Conservation (phyloP, 2,329 filamentous ascomycete genomes). For the Amphichorda felina region DNA sequence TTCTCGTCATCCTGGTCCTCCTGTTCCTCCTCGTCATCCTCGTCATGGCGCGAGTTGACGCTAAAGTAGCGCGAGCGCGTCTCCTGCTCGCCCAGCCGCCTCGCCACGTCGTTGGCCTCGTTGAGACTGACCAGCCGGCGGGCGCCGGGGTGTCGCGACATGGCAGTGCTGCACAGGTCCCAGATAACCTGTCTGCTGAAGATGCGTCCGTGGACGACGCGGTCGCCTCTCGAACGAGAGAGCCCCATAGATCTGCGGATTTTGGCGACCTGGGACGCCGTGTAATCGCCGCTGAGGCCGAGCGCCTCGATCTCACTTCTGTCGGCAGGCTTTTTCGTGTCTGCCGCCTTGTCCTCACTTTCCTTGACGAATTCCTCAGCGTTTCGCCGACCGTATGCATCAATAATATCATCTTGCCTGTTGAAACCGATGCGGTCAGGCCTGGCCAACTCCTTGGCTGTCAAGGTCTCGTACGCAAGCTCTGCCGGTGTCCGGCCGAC, state of each 20-base stretch:
- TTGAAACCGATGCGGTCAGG: conserved; percentile 4
- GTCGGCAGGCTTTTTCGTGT: neutral
- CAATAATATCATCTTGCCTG: neutral
- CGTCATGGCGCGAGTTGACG: conserved; percentile 13
- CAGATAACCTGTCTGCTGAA: conserved; percentile 12
- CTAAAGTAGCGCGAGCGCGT: conserved; percentile 22
- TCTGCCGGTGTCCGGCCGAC: conserved; percentile 65
- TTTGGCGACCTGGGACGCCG: conserved; percentile 9
- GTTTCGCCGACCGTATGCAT: neutral
- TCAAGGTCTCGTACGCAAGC: conserved; percentile 44
- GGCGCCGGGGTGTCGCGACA: conserved; percentile 19
- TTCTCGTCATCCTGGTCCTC: conserved; percentile 9
- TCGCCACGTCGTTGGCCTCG: conserved; percentile 47
- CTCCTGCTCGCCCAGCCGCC: conserved; percentile 39
- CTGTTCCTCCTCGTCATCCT: conserved; percentile 13
- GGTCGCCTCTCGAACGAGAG: conserved; percentile 2
- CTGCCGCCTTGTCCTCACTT: neutral
- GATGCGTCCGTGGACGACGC: conserved; percentile 4
- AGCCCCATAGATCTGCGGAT: conserved; percentile 15
- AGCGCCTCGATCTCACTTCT: conserved; percentile 7
- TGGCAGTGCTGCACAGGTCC: conserved; percentile 20
- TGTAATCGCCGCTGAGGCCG: conserved; percentile 17
- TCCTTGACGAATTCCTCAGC: neutral
- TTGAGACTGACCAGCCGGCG: conserved; percentile 40
- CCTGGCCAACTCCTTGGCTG: conserved; percentile 22